Conservation (phyloP, 2,329 filamentous ascomycete species). For the Myriosclerotinia scirpicola region DNA sequence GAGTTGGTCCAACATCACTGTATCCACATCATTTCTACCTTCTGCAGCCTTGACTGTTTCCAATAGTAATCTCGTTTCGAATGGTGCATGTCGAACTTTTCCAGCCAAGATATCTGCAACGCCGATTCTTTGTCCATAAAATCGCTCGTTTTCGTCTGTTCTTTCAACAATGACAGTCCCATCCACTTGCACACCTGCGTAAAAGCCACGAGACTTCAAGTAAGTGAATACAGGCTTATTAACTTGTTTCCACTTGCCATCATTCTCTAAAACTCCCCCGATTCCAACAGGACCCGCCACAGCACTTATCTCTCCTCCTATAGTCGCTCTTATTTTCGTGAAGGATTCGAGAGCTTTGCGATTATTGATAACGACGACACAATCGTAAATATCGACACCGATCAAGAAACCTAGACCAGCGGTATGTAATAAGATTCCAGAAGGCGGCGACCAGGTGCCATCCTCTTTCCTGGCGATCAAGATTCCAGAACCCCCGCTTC, state of each 20-base stretch:
- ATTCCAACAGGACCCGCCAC: constrained; percentile 73
- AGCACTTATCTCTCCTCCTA: constrained; percentile 78
- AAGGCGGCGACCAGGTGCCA: constrained; percentile 87
- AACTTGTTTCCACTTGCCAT: constrained; percentile 52
- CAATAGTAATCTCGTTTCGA: constrained; percentile 46
- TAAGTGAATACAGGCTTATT: constrained; percentile 75
- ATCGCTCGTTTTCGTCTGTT: constrained; percentile 82
- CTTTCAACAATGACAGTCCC: constrained; percentile 84
- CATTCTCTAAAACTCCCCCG: constrained; percentile 41
- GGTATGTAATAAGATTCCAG: constrained; percentile 86
- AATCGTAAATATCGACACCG: constrained; percentile 94
- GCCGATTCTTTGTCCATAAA: constrained; percentile 69
- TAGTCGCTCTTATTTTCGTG: constrained; percentile 71
- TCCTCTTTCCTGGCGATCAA: constrained; percentile 80
- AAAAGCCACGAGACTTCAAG: constrained; percentile 85
- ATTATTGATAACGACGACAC: constrained; percentile 88
- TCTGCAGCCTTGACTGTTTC: constrained; percentile 88
- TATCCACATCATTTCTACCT: constrained; percentile 74
- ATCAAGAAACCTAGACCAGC: constrained; percentile 84
- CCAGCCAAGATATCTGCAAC: constrained; percentile 59
- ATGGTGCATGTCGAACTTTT: constrained; percentile 38
- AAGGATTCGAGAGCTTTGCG: constrained; percentile 81
- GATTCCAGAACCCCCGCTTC: constrained; percentile 85
- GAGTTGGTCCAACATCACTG: constrained; percentile 61
- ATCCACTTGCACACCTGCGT: constrained; percentile 82